Conservation (phyloP, 2,329 filamentous ascomycete genomes). For the Pseudogymnoascus sp. region DNA sequence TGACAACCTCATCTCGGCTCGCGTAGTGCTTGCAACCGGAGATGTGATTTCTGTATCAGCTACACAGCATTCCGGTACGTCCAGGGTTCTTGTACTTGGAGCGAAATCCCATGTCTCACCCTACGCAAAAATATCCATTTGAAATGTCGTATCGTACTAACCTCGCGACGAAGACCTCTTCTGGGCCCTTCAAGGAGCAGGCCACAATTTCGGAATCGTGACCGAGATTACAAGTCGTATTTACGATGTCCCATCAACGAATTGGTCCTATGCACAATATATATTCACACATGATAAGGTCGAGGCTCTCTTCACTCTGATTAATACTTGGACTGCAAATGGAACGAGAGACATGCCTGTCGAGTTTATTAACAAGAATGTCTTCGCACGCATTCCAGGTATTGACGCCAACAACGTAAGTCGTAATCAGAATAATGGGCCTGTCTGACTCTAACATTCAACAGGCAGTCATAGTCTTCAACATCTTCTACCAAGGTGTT, state of each 20-base stretch:
- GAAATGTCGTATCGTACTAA: conserved; percentile 24
- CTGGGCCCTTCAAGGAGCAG: conserved; percentile 30
- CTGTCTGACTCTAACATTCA: background rate
- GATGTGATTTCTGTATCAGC: conserved; percentile 36
- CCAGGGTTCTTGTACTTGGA: background rate
- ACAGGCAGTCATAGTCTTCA: conserved; percentile 34
- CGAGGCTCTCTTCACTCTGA: conserved; percentile 34
- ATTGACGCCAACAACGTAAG: conserved; percentile 33
- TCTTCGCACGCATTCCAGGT: conserved; percentile 35
- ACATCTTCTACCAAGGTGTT: conserved; percentile 35
- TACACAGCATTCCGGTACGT: background rate
- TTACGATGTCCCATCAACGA: conserved; percentile 15
- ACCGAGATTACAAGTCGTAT: conserved; percentile 32
- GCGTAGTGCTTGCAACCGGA: conserved; percentile 39
- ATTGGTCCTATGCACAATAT: conserved; percentile 34
- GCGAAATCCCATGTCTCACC: background rate
- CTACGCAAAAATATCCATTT: background rate
- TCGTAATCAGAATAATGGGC: conserved; percentile 15
- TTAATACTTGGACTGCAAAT: background rate
- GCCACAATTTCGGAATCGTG: conserved; percentile 37
- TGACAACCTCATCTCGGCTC: conserved; percentile 32
- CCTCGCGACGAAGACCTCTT: conserved; percentile 32
- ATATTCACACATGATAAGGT: conserved; percentile 42
- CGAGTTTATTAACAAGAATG: conserved; percentile 42
- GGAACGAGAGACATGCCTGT: conserved; percentile 17